These are phyloP conservation scores for Aspergillus pseudoviridinutans DNA, from an alignment of 2,329 filamentous ascomycete species.

Conservation along the genomic window DNA sequence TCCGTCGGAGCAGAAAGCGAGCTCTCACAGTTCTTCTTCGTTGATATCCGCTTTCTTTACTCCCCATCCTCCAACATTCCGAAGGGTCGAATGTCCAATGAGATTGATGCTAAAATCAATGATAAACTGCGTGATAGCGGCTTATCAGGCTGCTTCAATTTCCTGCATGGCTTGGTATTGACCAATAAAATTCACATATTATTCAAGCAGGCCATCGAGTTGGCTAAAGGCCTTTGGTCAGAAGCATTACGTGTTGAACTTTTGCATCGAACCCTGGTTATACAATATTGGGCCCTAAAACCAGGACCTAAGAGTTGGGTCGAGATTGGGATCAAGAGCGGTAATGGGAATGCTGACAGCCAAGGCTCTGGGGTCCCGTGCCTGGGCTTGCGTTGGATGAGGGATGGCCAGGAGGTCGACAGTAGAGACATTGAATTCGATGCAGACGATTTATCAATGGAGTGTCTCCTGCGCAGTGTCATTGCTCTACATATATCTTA, in stretches of 20 bases:
- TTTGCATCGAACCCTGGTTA: constrained; percentile 73
- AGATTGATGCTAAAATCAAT: constrained; percentile 71
- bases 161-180: constrained; percentile 80
- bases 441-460: constrained; percentile 64
- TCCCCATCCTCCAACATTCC: constrained; percentile 64
- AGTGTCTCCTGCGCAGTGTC: constrained; percentile 67
- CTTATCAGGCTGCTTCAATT: constrained; percentile 74
- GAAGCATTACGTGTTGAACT: constrained; percentile 73
- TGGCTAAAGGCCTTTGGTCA: constrained; percentile 71
- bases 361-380: constrained; percentile 24
- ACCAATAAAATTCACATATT: constrained; percentile 88
- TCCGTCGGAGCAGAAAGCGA: constrained; percentile 84
- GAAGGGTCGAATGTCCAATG: constrained; percentile 56
- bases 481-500: constrained; percentile 71
- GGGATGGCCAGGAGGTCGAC: constrained; percentile 70
- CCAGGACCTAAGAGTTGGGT: constrained; percentile 81
- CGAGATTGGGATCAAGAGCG: constrained; percentile 66
- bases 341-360: constrained; percentile 9
- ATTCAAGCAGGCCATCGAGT: constrained; percentile 67
- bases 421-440: constrained; percentile 66
- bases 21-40: constrained; percentile 84
- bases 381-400: constrained; percentile 68
- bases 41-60: constrained; percentile 85
- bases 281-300: constrained; percentile 85
- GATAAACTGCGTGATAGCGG: constrained; percentile 65